Conservation (phyloP, 352 stramenopile genomes). For the Saprolegnia diclina region DNA sequence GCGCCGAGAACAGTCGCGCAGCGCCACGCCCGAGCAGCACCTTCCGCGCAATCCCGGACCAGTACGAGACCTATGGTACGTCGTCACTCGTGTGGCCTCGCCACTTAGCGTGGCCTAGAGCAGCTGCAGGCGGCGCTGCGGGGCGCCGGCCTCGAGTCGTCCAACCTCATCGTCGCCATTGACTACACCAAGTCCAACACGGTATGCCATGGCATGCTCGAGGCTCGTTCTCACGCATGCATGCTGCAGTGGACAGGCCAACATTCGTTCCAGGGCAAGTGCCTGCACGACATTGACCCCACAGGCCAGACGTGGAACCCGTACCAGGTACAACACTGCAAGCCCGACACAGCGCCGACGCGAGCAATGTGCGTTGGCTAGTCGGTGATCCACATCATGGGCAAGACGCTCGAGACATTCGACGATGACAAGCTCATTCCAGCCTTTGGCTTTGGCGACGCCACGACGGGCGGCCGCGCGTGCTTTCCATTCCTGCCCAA, state of each 20-base stretch:
- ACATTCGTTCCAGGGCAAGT: slow-evolving; percentile 51
- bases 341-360: not conserved
- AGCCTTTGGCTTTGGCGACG: slow-evolving; percentile 69
- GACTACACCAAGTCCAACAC: slow-evolving; percentile 78
- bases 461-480: slow-evolving; percentile 41
- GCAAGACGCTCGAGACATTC: slow-evolving; percentile 55
- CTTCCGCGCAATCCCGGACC: slow-evolving; percentile 26
- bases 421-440: slow-evolving; percentile 72
- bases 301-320: slow-evolving; percentile 42
- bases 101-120: slow-evolving; percentile 30
- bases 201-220: slow-evolving; percentile 39
- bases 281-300: slow-evolving; percentile 63
- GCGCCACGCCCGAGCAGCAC: not conserved
- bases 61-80: slow-evolving; percentile 57
- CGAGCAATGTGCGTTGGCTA: slow-evolving; percentile 14
- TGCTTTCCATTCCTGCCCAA: slow-evolving; percentile 52
- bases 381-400: slow-evolving; percentile 67
- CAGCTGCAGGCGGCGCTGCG: slow-evolving; percentile 60
- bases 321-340: slow-evolving; percentile 43
- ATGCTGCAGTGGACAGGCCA: slow-evolving; percentile 56
- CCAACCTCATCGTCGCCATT: slow-evolving; percentile 62
- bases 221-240: slow-evolving; percentile 9
- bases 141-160: slow-evolving; percentile 50
- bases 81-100: not conserved
- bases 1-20: not conserved